Evolutionary conservation across 495 filamentous ascomycete genomes (phyloP).

Genomic region (Penicillium taxi): DNA sequence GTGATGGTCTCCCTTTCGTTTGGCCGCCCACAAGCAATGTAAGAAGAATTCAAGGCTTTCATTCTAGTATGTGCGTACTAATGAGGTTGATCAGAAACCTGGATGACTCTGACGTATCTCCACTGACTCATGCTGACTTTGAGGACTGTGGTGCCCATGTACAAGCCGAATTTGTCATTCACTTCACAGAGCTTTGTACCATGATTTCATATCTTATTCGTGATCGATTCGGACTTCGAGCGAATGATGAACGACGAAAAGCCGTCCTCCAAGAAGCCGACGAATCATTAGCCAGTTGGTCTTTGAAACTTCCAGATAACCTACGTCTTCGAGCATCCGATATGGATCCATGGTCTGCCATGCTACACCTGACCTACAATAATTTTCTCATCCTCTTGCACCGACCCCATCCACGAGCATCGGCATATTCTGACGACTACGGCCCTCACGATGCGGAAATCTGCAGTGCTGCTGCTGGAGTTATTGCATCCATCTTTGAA

Average conservation of each 20-base stretch:
- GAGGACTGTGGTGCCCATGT: slow-evolving; percentile 38
- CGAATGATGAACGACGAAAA: slow-evolving; percentile 33
- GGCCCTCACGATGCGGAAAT: slow-evolving; percentile 40
- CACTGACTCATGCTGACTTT: slow-evolving; percentile 39
- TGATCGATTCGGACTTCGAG: slow-evolving; percentile 34
- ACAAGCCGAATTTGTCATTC: slow-evolving; percentile 37
- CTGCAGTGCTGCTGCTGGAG: slow-evolving; percentile 39
- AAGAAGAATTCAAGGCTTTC: slow-evolving; percentile 13
- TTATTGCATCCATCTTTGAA: slow-evolving; percentile 43
- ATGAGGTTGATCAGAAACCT: slow-evolving; percentile 28
- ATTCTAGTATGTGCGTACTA: neutral
- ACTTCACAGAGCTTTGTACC: slow-evolving; percentile 39
- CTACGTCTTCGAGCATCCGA: slow-evolving; percentile 37
- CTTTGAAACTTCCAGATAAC: slow-evolving; percentile 36
- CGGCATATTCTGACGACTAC: slow-evolving; percentile 39
- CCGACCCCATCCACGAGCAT: slow-evolving; percentile 39
- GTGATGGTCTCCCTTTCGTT: slow-evolving; percentile 43
- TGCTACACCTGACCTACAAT: slow-evolving; percentile 45
- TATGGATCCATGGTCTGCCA: slow-evolving; percentile 42
- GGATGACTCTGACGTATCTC: slow-evolving; percentile 42
- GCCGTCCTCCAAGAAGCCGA: slow-evolving; percentile 40
- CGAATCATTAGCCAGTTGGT: slow-evolving; percentile 40
- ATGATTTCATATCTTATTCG: slow-evolving; percentile 42
- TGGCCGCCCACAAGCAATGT: slow-evolving; percentile 44
- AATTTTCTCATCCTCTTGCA: slow-evolving; percentile 46